Percentiles rank a stretch among this genome's conserved stretches.
Evolutionary conservation across 2,329 filamentous ascomycete genomes (phyloP).

Genomic region (Fusarium irregulare): DNA sequence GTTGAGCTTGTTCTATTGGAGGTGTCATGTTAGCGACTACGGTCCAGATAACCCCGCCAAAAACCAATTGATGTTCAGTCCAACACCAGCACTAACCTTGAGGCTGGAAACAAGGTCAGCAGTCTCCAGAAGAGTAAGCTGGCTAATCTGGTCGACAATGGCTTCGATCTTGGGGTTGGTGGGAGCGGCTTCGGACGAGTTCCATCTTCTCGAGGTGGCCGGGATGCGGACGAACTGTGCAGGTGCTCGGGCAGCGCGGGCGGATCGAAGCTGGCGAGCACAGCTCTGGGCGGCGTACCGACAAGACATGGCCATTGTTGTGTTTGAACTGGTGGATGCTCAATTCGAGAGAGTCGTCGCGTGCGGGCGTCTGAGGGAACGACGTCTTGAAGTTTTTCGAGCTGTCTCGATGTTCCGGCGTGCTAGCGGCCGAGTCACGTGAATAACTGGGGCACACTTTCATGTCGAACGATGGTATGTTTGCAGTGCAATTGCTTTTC

Average conservation of each 20-base stretch:
- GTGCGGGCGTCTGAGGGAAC: constrained; percentile 46
- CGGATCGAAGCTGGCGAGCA: constrained; percentile 69
- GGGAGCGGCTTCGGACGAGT: constrained; percentile 78
- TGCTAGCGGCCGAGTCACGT: constrained; percentile 42
- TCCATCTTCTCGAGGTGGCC: constrained; percentile 77
- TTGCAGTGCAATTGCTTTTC: not conserved
- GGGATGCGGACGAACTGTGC: constrained; percentile 60
- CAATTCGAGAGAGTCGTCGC: constrained; percentile 47
- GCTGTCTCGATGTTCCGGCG: constrained; percentile 45
- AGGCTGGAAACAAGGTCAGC: constrained; percentile 93
- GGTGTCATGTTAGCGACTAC: constrained; percentile 28
- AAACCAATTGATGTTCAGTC: constrained; percentile 22
- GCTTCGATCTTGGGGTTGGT: constrained; percentile 90
- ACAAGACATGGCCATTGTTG: constrained; percentile 71
- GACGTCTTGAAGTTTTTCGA: constrained; percentile 57
- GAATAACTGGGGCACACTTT: constrained; percentile 20
- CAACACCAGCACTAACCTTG: constrained; percentile 73
- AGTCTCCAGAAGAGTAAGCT: constrained; percentile 97
- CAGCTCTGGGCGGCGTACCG: constrained; percentile 73
- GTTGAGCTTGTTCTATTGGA: constrained; percentile 83
- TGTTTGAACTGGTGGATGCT: constrained; percentile 43
- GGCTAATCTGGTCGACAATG: constrained; percentile 98
- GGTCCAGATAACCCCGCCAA: not conserved
- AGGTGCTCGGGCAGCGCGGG: constrained; percentile 59
- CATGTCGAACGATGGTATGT: constrained; percentile 2